These are phyloP conservation scores for Leucocoprinus birnbaumii DNA, from an alignment of 768 basidiomycete species.

Conservation along the genomic window DNA sequence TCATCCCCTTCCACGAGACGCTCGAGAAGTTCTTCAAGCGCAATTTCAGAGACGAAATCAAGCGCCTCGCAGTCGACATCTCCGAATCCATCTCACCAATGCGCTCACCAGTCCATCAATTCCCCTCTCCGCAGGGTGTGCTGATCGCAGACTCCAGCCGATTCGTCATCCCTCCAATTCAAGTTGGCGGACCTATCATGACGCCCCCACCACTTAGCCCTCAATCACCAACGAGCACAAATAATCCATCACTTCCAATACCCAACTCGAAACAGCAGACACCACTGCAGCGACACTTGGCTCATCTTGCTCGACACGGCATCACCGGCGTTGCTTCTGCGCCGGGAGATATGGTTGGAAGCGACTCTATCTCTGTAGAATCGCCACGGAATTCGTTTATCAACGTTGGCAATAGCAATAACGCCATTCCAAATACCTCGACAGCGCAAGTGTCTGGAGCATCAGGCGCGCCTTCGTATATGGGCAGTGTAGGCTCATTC, in stretches of 20 bases:
- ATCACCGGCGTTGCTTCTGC: conserved; percentile 80
- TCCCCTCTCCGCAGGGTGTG: conserved; percentile 23
- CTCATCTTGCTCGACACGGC: conserved; percentile 79
- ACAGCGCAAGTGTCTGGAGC: conserved; percentile 47
- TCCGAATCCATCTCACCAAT: conserved; percentile 36
- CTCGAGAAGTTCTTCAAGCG: conserved; percentile 83
- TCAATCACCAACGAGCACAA: conserved; percentile 26
- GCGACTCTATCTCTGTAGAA: conserved; percentile 58
- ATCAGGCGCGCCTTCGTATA: conserved; percentile 61
- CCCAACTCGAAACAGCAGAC: conserved; percentile 51
- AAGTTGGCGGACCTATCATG: conserved; percentile 42
- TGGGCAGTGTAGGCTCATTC: conserved; percentile 55
- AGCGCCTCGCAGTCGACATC: conserved; percentile 64
- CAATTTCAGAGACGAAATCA: conserved; percentile 82
- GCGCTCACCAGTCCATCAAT: conserved; percentile 36
- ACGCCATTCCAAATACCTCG: conserved; percentile 23
- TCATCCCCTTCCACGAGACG: conserved; percentile 90
- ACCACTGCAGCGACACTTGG: conserved; percentile 76
- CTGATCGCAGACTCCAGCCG: conserved; percentile 27
- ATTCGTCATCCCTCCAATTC: conserved; percentile 50
- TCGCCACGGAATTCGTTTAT: conserved; percentile 77
- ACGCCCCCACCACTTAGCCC: conserved; percentile 35
- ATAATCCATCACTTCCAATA: conserved; percentile 27
- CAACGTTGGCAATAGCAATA: conserved; percentile 57
- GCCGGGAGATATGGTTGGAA: conserved; percentile 58